A percentile compares a stretch with the other conserved stretches of the same genome.
phyloP scores from a whole-genome alignment of 2,329 filamentous ascomycete species.

The Apiospora aurea region DNA sequence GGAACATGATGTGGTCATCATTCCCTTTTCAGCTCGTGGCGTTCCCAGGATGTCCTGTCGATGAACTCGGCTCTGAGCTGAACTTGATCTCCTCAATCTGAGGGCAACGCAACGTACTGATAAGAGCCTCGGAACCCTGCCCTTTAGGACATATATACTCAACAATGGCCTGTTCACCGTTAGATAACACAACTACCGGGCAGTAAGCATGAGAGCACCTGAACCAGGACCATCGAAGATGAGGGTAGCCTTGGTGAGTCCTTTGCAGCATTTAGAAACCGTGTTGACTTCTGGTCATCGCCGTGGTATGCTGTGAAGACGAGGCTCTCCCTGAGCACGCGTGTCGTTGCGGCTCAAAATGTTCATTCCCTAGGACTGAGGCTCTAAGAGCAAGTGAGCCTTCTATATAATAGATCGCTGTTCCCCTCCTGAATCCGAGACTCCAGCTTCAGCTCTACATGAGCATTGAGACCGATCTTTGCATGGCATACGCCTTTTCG shows the following conservation, averaged over 20 bases:
- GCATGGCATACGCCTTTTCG: not conserved
- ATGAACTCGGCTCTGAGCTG: not conserved
- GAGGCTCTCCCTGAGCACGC: not conserved
- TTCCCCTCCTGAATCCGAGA: not conserved
- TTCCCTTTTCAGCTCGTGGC: constrained; percentile 6
- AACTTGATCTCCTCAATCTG: not conserved
- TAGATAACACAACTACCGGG: not conserved
- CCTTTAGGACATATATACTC: not conserved
- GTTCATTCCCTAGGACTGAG: not conserved
- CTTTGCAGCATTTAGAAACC: not conserved
- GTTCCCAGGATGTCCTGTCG: not conserved
- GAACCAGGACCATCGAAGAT: not conserved
- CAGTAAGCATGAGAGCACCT: not conserved
- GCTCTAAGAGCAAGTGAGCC: not conserved
- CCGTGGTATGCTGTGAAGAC: not conserved
- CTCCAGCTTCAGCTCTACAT: not conserved
- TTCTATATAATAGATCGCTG: not conserved
- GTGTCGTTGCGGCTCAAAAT: not conserved
- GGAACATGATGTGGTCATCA: not conserved
- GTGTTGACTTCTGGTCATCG: not conserved
- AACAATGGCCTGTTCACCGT: not conserved
- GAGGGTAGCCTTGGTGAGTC: not conserved
- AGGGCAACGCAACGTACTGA: not conserved
- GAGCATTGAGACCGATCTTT: not conserved
- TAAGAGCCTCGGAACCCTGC: not conserved